These are phyloP conservation scores for Nemophila menziesii DNA, from an alignment of 257 asterid genomes.

Conservation along the genomic window DNA sequence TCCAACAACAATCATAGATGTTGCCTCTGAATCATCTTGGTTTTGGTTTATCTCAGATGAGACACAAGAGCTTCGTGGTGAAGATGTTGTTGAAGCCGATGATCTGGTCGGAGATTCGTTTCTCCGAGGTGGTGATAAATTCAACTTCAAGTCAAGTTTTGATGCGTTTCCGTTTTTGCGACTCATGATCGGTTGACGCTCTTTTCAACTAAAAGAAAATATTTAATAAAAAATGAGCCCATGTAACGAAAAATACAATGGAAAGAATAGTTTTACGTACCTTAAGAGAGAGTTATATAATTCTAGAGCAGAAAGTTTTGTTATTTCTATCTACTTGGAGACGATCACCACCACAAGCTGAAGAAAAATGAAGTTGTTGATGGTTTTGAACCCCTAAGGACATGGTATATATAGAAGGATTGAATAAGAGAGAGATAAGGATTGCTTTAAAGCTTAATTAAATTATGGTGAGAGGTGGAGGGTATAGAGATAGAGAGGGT, in stretches of 20 bases:
- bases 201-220: not conserved
- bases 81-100: conserved; percentile 21
- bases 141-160: conserved; percentile 38
- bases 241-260: no score
- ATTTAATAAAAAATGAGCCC: no score
- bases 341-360: not conserved
- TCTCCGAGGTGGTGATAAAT: conserved; percentile 23
- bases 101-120: conserved; percentile 27
- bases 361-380: conserved; percentile 4
- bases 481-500: conserved; percentile 1
- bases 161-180: conserved; percentile 28
- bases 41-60: conserved; percentile 54
- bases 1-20: conserved; percentile 35
- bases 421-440: conserved; percentile 13
- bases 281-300: no score
- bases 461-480: conserved; percentile 18
- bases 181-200: conserved; percentile 19
- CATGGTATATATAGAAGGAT: conserved; percentile 23
- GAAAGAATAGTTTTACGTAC: no score
- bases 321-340: no score
- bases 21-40: conserved; percentile 39
- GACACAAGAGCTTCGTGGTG: conserved; percentile 39
- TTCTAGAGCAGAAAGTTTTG: no score
- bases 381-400: conserved; percentile 14
- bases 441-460: conserved; percentile 27